Conservation (phyloP, 2,329 filamentous ascomycete species). For the Fusarium nanum region DNA sequence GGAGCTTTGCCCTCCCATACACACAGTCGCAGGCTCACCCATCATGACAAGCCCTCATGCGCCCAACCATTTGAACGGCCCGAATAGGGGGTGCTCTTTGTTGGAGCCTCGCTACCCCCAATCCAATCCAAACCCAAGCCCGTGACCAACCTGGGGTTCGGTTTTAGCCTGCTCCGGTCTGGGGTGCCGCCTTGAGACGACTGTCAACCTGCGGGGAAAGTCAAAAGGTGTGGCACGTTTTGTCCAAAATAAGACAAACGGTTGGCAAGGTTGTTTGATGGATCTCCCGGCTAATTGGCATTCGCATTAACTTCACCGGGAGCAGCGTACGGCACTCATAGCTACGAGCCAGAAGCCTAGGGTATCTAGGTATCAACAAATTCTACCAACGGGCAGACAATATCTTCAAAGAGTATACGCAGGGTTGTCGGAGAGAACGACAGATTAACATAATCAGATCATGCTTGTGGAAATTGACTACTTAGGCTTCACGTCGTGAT, state of each 20-base stretch:
- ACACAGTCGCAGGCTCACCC: conserved; percentile 15
- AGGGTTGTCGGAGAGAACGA: not conserved
- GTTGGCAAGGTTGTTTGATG: conserved; percentile 30
- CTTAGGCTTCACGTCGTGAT: not conserved
- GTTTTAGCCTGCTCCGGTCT: conserved; percentile 35
- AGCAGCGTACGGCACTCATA: conserved; percentile 8
- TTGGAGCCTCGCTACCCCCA: conserved; percentile 28
- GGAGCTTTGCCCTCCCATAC: not conserved
- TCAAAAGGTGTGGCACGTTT: conserved; percentile 42
- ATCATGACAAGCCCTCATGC: conserved; percentile 22
- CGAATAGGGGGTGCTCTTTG: conserved; percentile 41
- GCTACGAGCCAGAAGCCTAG: conserved; percentile 2
- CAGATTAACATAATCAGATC: not conserved
- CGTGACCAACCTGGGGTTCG: conserved; percentile 29
- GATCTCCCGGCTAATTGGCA: conserved; percentile 36
- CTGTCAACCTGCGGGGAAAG: conserved; percentile 45
- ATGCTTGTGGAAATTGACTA: not conserved
- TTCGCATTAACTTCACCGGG: conserved; percentile 13
- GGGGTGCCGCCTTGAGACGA: conserved; percentile 26
- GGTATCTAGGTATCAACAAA: not conserved
- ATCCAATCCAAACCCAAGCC: conserved; percentile 26
- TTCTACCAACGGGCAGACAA: not conserved
- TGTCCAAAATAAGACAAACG: conserved; percentile 23
- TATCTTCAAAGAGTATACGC: not conserved
- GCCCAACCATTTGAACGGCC: conserved; percentile 39